These are phyloP conservation scores for Aspergillus sp. DNA, from an alignment of 2,329 filamentous ascomycete genomes.

Conservation along the genomic window DNA sequence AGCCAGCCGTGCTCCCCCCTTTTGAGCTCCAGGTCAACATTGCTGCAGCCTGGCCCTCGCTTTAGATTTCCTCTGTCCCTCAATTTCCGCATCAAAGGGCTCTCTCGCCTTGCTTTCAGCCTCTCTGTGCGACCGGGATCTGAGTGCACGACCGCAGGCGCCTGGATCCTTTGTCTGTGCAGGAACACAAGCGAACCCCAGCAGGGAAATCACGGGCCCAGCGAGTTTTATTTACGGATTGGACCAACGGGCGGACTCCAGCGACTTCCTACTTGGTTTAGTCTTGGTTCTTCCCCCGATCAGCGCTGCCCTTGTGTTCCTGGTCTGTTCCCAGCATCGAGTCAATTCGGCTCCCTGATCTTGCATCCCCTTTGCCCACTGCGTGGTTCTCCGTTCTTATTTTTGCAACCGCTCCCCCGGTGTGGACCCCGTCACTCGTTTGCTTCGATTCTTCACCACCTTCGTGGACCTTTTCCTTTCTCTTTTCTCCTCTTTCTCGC, in stretches of 20 bases:
- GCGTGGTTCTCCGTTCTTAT: constrained; percentile 3
- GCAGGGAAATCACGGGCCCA: constrained; percentile 7
- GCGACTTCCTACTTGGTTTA: constrained; percentile 1
- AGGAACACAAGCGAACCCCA: not conserved
- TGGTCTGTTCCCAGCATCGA: not conserved
- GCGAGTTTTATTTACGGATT: not conserved
- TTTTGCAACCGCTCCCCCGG: not conserved
- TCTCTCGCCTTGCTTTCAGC: constrained; percentile 1
- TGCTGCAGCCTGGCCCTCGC: not conserved
- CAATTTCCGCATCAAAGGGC: not conserved
- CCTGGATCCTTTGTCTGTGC: not conserved
- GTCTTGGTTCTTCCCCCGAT: constrained; percentile 3
- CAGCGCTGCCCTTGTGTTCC: constrained; percentile 4
- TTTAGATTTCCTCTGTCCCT: not conserved
- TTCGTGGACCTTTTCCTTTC: not conserved
- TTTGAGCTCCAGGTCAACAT: not conserved
- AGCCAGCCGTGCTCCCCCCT: constrained; percentile 5
- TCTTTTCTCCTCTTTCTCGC: not conserved
- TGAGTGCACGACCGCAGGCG: not conserved
- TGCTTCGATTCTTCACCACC: constrained; percentile 12
- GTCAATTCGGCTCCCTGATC: constrained; percentile 2
- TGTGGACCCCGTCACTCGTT: constrained; percentile 14
- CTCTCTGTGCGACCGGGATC: not conserved
- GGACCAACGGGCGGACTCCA: not conserved
- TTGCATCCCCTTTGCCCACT: constrained; percentile 4